These are phyloP conservation scores for Theileria parva DNA, from an alignment of 169 alveolate species.

Conservation along the genomic window DNA sequence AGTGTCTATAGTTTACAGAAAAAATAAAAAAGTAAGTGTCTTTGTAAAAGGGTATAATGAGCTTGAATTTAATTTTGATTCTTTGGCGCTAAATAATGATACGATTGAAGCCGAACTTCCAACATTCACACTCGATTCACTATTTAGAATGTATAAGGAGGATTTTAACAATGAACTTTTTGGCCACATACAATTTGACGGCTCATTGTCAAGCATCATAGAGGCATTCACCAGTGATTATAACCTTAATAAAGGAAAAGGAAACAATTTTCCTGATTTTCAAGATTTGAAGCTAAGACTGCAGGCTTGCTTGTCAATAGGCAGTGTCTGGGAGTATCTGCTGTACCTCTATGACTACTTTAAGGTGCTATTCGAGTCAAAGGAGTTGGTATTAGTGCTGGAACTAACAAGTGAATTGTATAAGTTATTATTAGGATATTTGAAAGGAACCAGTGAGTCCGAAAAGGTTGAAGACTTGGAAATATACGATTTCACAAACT, in stretches of 20 bases:
- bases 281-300: background rate
- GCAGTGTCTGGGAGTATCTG: slow-evolving; percentile 51
- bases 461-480: background rate
- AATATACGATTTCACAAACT: background rate
- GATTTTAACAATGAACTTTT: background rate
- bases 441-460: background rate
- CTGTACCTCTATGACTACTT: slow-evolving; percentile 31
- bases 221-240: background rate
- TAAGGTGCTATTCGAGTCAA: background rate
- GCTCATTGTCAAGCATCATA: slow-evolving; percentile 4
- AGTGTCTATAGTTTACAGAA: background rate
- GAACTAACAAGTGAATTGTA: background rate
- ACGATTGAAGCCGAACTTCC: background rate
- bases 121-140: background rate
- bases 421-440: slow-evolving; percentile 9
- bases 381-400: background rate
- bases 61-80: background rate
- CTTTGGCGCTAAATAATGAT: background rate
- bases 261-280: background rate
- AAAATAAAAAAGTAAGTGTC: background rate
- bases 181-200: background rate
- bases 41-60: background rate
- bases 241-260: background rate
- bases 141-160: background rate
- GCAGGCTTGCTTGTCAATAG: slow-evolving; percentile 15